Evolutionary conservation across 1,284 basidiomycete species (phyloP).

Genomic region (Termitomyces sp.): DNA sequence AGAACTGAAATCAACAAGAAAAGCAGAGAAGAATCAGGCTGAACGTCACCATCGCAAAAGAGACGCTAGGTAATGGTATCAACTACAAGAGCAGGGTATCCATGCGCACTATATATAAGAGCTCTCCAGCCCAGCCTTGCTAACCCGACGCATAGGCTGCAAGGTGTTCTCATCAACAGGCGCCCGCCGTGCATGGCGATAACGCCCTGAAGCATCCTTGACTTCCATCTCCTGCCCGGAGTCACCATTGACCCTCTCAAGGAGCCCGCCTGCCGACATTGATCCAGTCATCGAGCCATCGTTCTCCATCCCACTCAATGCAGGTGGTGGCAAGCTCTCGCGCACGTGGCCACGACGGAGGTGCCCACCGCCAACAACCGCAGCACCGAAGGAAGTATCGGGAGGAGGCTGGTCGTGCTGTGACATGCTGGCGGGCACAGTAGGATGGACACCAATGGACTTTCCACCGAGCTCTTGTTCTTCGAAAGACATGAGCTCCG

Average conservation of each 20-base stretch:
- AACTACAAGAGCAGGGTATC: constrained; percentile 7
- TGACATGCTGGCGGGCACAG: constrained; percentile 24
- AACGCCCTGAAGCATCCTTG: constrained; percentile 75
- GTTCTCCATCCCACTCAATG: constrained; percentile 17
- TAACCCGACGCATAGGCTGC: constrained; percentile 81
- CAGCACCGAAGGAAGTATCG: constrained; percentile 33
- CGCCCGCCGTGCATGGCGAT: constrained; percentile 76
- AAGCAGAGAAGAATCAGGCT: background rate
- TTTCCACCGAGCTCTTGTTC: constrained; percentile 84
- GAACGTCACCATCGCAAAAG: background rate
- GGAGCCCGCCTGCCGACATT: constrained; percentile 32
- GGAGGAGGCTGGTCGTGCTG: constrained; percentile 21
- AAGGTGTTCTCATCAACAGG: constrained; percentile 83
- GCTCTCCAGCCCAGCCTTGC: constrained; percentile 86
- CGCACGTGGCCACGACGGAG: constrained; percentile 52
- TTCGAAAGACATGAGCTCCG: constrained; percentile 95
- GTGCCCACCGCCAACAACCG: constrained; percentile 32
- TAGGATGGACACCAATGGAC: constrained; percentile 64
- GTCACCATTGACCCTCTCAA: constrained; percentile 45
- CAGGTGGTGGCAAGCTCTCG: constrained; percentile 69
- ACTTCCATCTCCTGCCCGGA: constrained; percentile 80
- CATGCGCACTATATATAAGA: constrained; percentile 13
- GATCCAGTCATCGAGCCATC: constrained; percentile 25
- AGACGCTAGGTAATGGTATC: background rate
- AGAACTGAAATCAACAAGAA: background rate